phyloP scores from a whole-genome alignment of 345 rosid genomes.

The Hevea brasiliensis region DNA sequence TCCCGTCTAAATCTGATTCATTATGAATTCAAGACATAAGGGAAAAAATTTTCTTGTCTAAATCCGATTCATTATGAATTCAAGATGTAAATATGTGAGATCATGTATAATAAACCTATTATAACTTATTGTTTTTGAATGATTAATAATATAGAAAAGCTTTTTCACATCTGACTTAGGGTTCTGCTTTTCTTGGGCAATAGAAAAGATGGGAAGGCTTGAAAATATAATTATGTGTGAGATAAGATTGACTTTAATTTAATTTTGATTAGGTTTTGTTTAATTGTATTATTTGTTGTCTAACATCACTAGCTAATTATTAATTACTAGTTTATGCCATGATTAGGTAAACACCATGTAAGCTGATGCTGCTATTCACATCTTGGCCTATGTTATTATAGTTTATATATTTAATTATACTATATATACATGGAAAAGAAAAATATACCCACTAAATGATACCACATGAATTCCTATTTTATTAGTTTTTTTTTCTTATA shows the following conservation, averaged over 20 bases:
- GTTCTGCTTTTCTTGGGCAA: not conserved
- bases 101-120: no score
- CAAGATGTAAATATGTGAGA: no score
- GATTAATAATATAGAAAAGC: not conserved
- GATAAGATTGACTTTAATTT: not conserved
- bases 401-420: no score
- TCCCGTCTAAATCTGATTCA: no score
- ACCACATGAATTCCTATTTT: not conserved
- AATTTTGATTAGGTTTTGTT: not conserved
- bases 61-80: no score
- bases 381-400: not conserved
- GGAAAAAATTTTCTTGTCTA: no score
- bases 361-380: slow-evolving; percentile 1
- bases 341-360: not conserved
- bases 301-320: not conserved
- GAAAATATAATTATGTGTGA: no score
- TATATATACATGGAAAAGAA: not conserved
- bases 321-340: slow-evolving; percentile 8
- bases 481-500: no score
- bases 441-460: not conserved
- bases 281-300: slow-evolving; percentile 2
- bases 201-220: not conserved
- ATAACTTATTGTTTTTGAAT: not conserved
- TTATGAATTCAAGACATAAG: no score
- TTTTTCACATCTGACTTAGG: not conserved